Conservation (phyloP, 106 monocot species). For the Hemerocallis citrina region DNA sequence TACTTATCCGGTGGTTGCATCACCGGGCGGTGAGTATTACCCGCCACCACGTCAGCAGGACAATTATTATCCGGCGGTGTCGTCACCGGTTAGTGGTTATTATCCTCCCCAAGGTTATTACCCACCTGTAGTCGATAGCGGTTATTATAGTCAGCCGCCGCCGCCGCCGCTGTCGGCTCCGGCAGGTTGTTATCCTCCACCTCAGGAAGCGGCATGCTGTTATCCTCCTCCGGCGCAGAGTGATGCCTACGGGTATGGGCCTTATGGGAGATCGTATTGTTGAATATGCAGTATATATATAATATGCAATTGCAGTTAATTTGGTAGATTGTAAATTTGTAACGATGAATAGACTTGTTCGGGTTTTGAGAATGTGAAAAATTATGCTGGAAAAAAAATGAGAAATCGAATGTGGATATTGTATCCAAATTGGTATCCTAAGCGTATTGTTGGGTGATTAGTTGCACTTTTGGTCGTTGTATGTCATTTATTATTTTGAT, state of each 20-base stretch:
- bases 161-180: not conserved
- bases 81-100: not conserved
- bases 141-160: not conserved
- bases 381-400: no score
- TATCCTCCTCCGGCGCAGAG: not conserved
- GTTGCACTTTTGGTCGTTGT: no score
- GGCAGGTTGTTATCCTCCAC: not conserved
- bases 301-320: no score
- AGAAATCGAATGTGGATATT: no score
- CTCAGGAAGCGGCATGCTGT: not conserved
- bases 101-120: constrained; percentile 4
- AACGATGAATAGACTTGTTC: no score
- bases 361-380: no score
- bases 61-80: not conserved
- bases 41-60: not conserved
- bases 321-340: no score
- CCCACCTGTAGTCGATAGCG: not conserved
- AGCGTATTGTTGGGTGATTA: no score
- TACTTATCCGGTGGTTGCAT: not conserved
- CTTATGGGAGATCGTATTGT: no score
- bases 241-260: not conserved
- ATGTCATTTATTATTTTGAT: no score
- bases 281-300: no score
- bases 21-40: not conserved
- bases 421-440: no score